Conservation (phyloP, 495 filamentous ascomycete genomes). For the Cenococcum geophilum region DNA sequence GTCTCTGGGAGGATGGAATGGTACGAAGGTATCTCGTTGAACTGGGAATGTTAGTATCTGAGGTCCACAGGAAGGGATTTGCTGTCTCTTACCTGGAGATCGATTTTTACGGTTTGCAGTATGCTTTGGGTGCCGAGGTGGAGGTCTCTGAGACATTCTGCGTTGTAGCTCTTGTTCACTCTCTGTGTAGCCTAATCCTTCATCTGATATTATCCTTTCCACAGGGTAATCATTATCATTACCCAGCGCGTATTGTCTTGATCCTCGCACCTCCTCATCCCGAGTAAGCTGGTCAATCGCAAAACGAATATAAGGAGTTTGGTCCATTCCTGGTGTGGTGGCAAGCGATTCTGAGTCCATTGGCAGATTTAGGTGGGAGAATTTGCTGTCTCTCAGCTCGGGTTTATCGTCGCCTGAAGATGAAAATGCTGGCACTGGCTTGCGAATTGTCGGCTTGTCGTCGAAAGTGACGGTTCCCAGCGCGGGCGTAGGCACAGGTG, state of each 20-base stretch:
- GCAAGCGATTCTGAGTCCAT: slow-evolving; percentile 40
- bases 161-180: slow-evolving; percentile 19
- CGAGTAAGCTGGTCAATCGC: slow-evolving; percentile 67
- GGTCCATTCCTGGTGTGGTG: slow-evolving; percentile 58
- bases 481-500: slow-evolving; percentile 1
- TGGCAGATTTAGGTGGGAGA: background rate
- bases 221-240: slow-evolving; percentile 29
- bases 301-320: slow-evolving; percentile 65
- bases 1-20: slow-evolving; percentile 45
- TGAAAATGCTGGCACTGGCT: background rate
- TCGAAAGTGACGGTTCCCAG: slow-evolving; percentile 22
- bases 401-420: slow-evolving; percentile 6
- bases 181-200: slow-evolving; percentile 28
- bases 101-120: background rate
- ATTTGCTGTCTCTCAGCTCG: slow-evolving; percentile 25
- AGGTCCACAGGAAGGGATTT: background rate
- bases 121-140: slow-evolving; percentile 12
- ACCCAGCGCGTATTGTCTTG: slow-evolving; percentile 24
- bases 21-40: slow-evolving; percentile 46
- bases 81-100: background rate
- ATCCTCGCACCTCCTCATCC: slow-evolving; percentile 51
- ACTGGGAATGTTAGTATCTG: slow-evolving; percentile 9
- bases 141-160: slow-evolving; percentile 13
- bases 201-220: slow-evolving; percentile 25
- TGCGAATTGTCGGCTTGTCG: slow-evolving; percentile 12